Base-by-base conservation (phyloP, 441 rosid species). In the Adansonia gregorii region DNA sequence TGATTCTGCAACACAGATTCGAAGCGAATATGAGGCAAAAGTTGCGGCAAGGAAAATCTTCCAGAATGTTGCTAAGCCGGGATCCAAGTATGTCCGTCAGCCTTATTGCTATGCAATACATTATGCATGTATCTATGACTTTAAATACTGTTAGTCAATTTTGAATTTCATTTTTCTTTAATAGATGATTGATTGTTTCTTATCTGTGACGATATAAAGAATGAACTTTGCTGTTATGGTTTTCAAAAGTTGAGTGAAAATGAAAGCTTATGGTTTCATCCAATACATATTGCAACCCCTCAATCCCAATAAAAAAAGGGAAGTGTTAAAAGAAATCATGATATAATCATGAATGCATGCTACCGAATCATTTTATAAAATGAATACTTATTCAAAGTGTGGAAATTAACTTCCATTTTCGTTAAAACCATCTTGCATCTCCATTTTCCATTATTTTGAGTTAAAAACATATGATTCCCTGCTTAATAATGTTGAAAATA, bases 21-120 rank as follows among this genome's bases (percentile, higher is more conserved):
- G 81, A 79, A 89, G 87, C 31, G 93, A 89, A 73, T 76, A 41
- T 0, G 89, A 89, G 76, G 92, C 95, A 15, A 91, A 87, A 82
- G 82, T 79, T 48, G 93, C 92, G 3, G 91, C 91, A 2, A 82
- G 88, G 59, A 91, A 83, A 86, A 88, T 91, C 20, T 87, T 80
- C 1, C 87, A 74, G 35, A 89, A 91, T 81, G 92, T 85, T 22
- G 85, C 89, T 71, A 78, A 85, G 82, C 90, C 88, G 8, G 89
- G 91, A 31, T 83, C 92, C 78, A 89, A 83, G 95, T 89, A 85
- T 52, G 80, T 76, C 27, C 27, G 1, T 45, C 54, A 51, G 9
- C 74, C 49, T 68, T 24, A 19, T 78, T 68, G 27, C 52, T 20
- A 59, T 65, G 39, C 39, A 14, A 55, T 54, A 35, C 6, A 31